Evolutionary conservation across 768 basidiomycete species (phyloP), one percentile per base, ranked within the genome.

Genomic region (Mycena venus): DNA sequence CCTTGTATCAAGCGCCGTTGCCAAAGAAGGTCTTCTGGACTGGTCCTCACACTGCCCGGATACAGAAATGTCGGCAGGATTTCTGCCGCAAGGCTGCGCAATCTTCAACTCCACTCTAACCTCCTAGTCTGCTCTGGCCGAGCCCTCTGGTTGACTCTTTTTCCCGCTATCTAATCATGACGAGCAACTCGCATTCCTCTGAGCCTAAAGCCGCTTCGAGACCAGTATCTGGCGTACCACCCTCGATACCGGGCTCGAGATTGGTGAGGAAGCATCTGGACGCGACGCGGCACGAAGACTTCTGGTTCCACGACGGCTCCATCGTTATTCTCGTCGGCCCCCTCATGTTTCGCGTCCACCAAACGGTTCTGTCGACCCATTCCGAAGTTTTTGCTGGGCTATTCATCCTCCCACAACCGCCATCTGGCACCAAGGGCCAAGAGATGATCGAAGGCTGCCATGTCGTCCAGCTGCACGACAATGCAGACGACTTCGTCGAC

Each of bases 341-440:
- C 36, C 84, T 80, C 34, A 80, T 88, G 23, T 89, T 88, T 68
- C 81, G 85, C 9, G 85, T 89, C 0, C 87, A 89, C 72, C 86
- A 87, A 64, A 87, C 88, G 21, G 85, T 88, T 23, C 79, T 88
- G 0, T 82, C 84, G 6, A 84, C 84, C 63, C 91, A 94, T 75
- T 92, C 92, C 0, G 91, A 93, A 47, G 85, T 94, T 2, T 94
- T 94, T 75, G 86, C 86, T 19, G 91, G 90, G 72, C 83, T 93
- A 61, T 90, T 94, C 75, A 85, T 86, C 4, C 77, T 94, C 10
- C 92, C 91, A 14, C 90, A 89, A 72, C 64, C 75, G 4, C 69
- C 74, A 2, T 17, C 70, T 12, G 66, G 38, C 23, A 73, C 58
- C 7, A 78, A 80, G 0, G 83, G 80, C 9, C 82, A 85, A 51